Evolutionary conservation across 1,139 yeast genomes (phyloP).

Genomic region (Petasospora fabianii): DNA sequence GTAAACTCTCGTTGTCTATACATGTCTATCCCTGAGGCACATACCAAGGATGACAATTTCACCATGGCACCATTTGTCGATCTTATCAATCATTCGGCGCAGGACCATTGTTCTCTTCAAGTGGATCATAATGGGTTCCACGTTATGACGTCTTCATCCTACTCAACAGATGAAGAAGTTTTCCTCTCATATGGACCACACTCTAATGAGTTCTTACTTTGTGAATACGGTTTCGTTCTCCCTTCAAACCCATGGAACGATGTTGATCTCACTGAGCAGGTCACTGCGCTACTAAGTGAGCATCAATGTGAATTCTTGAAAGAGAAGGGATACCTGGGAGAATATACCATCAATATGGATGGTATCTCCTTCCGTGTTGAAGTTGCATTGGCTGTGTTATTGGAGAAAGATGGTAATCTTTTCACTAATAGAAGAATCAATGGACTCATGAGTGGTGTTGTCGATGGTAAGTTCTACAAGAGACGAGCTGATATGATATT

Average conservation of each 20-base stretch:
- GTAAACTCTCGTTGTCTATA: constrained; percentile 90
- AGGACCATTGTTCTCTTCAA: constrained; percentile 49
- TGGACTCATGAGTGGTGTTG: constrained; percentile 35
- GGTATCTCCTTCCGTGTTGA: constrained; percentile 70
- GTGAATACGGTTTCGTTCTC: constrained; percentile 83
- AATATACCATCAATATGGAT: constrained; percentile 56
- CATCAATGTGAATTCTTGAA: constrained; percentile 45
- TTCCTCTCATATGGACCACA: constrained; percentile 85
- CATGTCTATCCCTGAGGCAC: constrained; percentile 58
- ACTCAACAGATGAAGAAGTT: constrained; percentile 52
- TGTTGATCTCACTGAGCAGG: constrained; percentile 53
- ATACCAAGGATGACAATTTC: constrained; percentile 55
- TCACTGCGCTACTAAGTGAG: constrained; percentile 37
- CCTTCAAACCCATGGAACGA: constrained; percentile 61
- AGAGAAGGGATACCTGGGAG: constrained; percentile 58
- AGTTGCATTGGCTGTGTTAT: constrained; percentile 65
- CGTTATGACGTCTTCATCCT: constrained; percentile 39
- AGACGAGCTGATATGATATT: constrained; percentile 32
- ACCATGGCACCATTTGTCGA: constrained; percentile 93
- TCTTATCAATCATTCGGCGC: constrained; percentile 71
- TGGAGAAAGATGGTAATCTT: constrained; percentile 36
- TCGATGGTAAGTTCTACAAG: constrained; percentile 43
- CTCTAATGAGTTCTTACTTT: constrained; percentile 70
- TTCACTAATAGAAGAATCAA: constrained; percentile 26
- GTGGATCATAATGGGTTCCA: constrained; percentile 49